Conservation (phyloP, 495 filamentous ascomycete species). For the Apiosordaria backusii region DNA sequence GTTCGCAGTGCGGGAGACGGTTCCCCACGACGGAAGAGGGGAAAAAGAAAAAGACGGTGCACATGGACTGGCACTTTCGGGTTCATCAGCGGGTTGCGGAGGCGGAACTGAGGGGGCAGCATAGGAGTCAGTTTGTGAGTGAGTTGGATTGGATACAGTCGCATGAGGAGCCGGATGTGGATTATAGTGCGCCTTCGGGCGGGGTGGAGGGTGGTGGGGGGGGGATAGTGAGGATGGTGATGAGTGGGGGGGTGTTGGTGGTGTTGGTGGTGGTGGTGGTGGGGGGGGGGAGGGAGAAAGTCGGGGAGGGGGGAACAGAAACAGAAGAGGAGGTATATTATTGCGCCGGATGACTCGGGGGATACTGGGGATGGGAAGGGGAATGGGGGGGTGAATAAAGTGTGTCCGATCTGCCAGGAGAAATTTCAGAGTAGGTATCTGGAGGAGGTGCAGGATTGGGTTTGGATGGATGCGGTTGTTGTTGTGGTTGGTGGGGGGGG, state of each 20-base stretch:
- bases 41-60: constrained; percentile 78
- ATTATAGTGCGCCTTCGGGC: constrained; percentile 34
- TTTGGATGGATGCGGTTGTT: constrained; percentile 87
- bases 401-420: constrained; percentile 94
- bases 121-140: constrained; percentile 89
- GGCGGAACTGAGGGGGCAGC: constrained; percentile 73
- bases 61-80: constrained; percentile 97
- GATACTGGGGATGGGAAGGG: constrained; percentile 53
- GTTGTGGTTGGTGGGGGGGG: constrained; percentile 48
- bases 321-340: constrained; percentile 71
- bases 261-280: neutral
- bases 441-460: constrained; percentile 90
- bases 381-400: constrained; percentile 55
- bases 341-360: constrained; percentile 65
- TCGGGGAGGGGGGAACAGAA: neutral
- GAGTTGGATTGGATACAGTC: constrained; percentile 92
- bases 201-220: constrained; percentile 5
- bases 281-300: neutral
- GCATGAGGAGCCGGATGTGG: constrained; percentile 67
- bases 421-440: constrained; percentile 85
- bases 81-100: constrained; percentile 88
- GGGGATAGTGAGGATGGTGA: constrained; percentile 4
- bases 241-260: constrained; percentile 9
- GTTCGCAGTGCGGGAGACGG: constrained; percentile 84
- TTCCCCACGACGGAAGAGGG: constrained; percentile 76